Base-by-base conservation (phyloP, 2,329 filamentous ascomycete genomes). In the Phialophora tarda region DNA sequence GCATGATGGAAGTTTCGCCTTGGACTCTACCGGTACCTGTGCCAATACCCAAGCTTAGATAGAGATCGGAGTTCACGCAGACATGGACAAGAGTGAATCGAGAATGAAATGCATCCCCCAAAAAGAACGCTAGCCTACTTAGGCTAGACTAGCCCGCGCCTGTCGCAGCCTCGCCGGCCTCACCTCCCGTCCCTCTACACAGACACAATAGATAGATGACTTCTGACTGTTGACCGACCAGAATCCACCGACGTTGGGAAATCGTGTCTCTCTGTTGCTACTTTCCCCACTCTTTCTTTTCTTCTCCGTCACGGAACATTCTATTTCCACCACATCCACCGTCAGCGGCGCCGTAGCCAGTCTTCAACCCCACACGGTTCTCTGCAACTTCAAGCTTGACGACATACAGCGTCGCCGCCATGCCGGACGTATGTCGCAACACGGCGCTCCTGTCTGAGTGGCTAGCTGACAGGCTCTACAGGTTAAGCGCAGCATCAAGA, bases 401-500 rank as follows among this genome's bases (percentile, higher is more conserved):
- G 2, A 28, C 44, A 41, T 41, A 24, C 56, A 56, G 30, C 58
- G 21, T 23, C 61, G 56, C 51, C 68, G 69, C 14, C 59, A 70
- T 70, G 69, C 69, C 69, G 50, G 69, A 70, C 66, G 69, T 70
- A 63, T 65, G 69, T 69, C 38, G 47, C 44, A 23, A n/a, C 6
- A 47, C 53, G 14, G 14, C 24, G 41, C 47, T 34, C 34, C 21
- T 6, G 12, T n/a, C 17, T 54, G 11, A 38, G 48, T 11, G 2
- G 24, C 7, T 32, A 17, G 41, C 50, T 65, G 5, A 66, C 48
- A 26, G 23, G 28, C 24, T 32, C 17, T 50, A 60, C 73, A 91
- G 88, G 81, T 89, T 75, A 91, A 97, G 86, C 88, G 95, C 76
- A 91, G 88, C 76, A 85, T 99, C 80, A 96, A 94, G 86, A 88